Conservation (phyloP, 768 basidiomycete genomes). For the Pseudohyphozyma bogoriensis region DNA sequence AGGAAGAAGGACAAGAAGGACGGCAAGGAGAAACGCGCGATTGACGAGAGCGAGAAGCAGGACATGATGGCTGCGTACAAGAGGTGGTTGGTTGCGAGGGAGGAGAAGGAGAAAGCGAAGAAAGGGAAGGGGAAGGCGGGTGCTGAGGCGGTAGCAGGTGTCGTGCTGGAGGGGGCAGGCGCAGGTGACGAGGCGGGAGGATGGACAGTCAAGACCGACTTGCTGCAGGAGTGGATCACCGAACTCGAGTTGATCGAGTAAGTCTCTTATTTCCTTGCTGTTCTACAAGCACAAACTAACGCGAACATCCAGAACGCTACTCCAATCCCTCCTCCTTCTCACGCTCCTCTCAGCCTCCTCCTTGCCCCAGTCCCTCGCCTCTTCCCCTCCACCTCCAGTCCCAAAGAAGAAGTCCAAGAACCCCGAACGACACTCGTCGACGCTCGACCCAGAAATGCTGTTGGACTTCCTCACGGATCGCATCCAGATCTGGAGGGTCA, state of each 20-base stretch:
- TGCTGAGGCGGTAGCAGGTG: not conserved
- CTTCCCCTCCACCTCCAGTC: not conserved
- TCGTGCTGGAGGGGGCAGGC: not conserved
- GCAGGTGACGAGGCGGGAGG: not conserved
- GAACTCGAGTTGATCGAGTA: not conserved
- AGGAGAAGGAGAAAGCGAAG: not conserved
- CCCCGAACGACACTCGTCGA: conserved; percentile 11
- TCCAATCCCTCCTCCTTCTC: conserved; percentile 25
- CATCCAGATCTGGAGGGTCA: conserved; percentile 25
- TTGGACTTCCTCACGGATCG: conserved; percentile 28
- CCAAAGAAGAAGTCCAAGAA: conserved; percentile 20
- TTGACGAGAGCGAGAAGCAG: not conserved
- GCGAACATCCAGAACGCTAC: conserved; percentile 14
- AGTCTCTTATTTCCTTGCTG: not conserved
- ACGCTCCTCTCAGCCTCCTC: no score
- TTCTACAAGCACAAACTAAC: no score
- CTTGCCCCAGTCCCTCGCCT: conserved; percentile 3
- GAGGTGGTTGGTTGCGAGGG: not conserved
- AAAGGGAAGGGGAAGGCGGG: conserved; percentile 14
- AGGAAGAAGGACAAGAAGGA: no score
- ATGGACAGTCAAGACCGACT: conserved; percentile 8
- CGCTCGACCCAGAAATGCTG: conserved; percentile 22
- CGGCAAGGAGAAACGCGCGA: not conserved
- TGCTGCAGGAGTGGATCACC: conserved; percentile 6
- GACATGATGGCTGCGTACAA: not conserved